Base-by-base conservation (phyloP, 2,329 filamentous ascomycete species). In the Chaetothyriales sp. region DNA sequence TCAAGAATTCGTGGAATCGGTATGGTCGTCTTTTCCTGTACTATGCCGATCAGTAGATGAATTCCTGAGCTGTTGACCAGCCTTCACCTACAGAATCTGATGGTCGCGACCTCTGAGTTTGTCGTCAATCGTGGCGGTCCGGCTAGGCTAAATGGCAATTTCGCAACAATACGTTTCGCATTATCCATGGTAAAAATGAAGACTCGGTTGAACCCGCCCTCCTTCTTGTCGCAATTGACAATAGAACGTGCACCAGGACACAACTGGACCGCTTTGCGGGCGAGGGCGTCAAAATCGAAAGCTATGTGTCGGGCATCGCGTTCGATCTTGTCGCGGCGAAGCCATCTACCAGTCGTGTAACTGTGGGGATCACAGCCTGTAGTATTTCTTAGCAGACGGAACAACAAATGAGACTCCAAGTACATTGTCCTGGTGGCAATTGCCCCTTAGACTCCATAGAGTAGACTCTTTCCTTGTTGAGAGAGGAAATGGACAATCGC, bases 1-100 rank as follows among this genome's bases (percentile, higher is more conserved):
- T 68, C 68, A 43, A 36, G 28, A 12, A 36, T 36, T 36, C 12
- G 28, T 3, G 28, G 28, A 12, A 36, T 12, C 7, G 28, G 28
- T 9, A 36, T 36, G 28, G 8, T 36, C 8, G 28, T 36, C 28
- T 36, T 36, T 12, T 3, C 28, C 12, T 36, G 28, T 3, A 12
- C 28, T 36, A 10, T 25, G 22, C 3, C 6, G 6, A 25, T 25
- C 28, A 36, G 7, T 12, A 36, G 28, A 36, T 36, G 28, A 9
- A 36, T 36, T 3, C 5, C 3, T 36, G 6, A 25, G 22, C 4
- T 10, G 28, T 8, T 12, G 12, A 36, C 2, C 8, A 36, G 8
- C 28, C 28, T 10, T 36, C 2, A 36, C 28, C 12, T 36, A 36
- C 28, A 9, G 28, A 10, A 36, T 10, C 8, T 9, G 28, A 36